Evolutionary conservation across 2,329 filamentous ascomycete species (phyloP).

Genomic region (Davidsoniella virescens): DNA sequence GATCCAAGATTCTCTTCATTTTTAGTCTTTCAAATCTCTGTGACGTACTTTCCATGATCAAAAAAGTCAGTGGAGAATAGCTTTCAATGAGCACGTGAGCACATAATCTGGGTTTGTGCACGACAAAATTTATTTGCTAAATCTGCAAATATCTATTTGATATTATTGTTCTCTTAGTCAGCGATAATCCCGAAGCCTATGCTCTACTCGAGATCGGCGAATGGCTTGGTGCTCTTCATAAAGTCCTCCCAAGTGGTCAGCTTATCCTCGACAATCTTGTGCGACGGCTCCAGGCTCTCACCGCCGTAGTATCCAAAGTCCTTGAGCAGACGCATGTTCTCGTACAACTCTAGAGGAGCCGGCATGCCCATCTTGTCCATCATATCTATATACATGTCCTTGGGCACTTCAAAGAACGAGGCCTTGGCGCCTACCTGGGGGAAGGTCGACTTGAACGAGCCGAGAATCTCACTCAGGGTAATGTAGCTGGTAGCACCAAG

Average conservation of each 20-base stretch:
- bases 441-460: slow-evolving; percentile 19
- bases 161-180: too few relatives aligned
- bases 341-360: slow-evolving; percentile 22
- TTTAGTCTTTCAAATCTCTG: too few relatives aligned
- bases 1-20: too few relatives aligned
- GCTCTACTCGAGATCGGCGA: slow-evolving; percentile 7
- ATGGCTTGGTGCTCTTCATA: slow-evolving; percentile 15
- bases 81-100: too few relatives aligned
- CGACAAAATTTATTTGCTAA: too few relatives aligned
- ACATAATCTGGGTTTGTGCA: too few relatives aligned
- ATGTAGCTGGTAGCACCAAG: slow-evolving; percentile 24
- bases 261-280: slow-evolving; percentile 21
- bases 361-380: slow-evolving; percentile 16
- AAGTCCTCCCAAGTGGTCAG: slow-evolving; percentile 25
- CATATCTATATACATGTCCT: slow-evolving; percentile 23
- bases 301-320: slow-evolving; percentile 27
- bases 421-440: slow-evolving; percentile 22
- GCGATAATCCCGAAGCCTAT: not conserved
- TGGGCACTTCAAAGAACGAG: slow-evolving; percentile 18
- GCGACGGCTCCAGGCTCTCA: slow-evolving; percentile 20
- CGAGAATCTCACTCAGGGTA: slow-evolving; percentile 19
- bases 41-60: too few relatives aligned
- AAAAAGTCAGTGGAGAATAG: too few relatives aligned
- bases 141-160: too few relatives aligned
- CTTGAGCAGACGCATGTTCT: slow-evolving; percentile 27